Percentiles rank a stretch among this genome's conserved stretches.
phyloP scores from a whole-genome alignment of 768 basidiomycete species.

The Lactarius sp. region DNA sequence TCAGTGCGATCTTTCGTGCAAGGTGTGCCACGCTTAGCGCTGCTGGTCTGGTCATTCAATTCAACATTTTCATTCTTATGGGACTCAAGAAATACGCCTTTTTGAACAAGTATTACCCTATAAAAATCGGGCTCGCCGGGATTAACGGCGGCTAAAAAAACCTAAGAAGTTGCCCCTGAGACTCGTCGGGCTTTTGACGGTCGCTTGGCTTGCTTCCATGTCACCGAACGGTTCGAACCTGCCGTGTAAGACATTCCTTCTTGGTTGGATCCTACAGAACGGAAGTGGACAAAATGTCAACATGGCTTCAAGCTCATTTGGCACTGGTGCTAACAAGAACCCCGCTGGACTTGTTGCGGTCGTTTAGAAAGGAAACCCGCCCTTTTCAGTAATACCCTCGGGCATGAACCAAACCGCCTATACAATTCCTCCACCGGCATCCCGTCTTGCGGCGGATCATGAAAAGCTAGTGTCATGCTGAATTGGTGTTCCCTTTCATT shows the following conservation, averaged over 20 bases:
- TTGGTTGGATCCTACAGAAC: neutral
- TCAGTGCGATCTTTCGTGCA: neutral
- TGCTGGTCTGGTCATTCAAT: neutral
- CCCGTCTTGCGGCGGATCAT: constrained; percentile 13
- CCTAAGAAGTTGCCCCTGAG: neutral
- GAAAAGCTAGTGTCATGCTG: neutral
- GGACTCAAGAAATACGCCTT: neutral
- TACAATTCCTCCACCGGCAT: neutral
- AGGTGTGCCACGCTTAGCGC: neutral
- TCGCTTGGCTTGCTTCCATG: neutral
- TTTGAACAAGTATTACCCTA: neutral
- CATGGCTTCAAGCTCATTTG: neutral
- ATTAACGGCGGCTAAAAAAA: neutral
- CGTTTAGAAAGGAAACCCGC: constrained; percentile 59
- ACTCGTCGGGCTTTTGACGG: neutral
- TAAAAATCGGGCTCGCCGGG: neutral
- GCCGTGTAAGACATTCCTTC: neutral
- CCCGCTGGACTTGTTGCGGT: constrained; percentile 34
- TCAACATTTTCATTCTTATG: neutral
- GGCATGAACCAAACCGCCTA: neutral
- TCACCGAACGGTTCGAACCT: constrained; percentile 5
- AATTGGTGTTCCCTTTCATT: neutral
- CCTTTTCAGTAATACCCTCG: constrained; percentile 27
- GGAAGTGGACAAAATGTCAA: neutral
- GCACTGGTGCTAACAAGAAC: neutral